Conservation (phyloP, 352 stramenopile genomes). For the Phytopythium vexans region DNA sequence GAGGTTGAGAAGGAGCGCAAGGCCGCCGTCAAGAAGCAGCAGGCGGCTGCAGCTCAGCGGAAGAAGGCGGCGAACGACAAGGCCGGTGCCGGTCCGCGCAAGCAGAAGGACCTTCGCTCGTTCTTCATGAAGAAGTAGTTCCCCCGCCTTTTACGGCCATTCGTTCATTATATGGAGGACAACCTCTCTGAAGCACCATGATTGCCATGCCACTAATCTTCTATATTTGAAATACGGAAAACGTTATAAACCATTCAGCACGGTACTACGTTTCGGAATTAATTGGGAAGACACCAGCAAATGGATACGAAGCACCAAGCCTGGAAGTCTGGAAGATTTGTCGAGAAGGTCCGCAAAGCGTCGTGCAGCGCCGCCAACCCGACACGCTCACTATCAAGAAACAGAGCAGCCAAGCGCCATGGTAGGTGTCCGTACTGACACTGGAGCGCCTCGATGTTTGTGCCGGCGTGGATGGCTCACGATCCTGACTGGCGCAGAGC, state of each 20-base stretch:
- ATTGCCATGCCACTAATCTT: too few relatives aligned
- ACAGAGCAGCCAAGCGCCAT: too few relatives aligned
- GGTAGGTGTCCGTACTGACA: not conserved
- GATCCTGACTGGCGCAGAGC: not conserved
- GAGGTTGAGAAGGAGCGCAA: conserved; percentile 51
- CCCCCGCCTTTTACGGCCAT: too few relatives aligned
- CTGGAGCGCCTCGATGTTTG: not conserved
- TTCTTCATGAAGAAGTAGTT: conserved; percentile 39
- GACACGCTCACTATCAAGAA: too few relatives aligned
- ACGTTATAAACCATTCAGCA: too few relatives aligned
- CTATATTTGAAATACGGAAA: too few relatives aligned
- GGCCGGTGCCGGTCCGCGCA: conserved; percentile 34
- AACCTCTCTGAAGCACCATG: too few relatives aligned
- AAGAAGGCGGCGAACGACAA: conserved; percentile 52
- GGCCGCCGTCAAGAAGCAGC: conserved; percentile 47
- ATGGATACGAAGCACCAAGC: not conserved
- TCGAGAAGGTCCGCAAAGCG: conserved; percentile 2
- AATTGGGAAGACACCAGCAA: not conserved
- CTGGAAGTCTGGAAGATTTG: conserved; percentile 2
- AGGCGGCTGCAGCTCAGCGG: conserved; percentile 25
- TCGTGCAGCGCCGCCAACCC: not conserved
- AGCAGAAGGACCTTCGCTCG: conserved; percentile 69
- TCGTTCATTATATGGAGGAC: too few relatives aligned
- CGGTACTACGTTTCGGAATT: not conserved
- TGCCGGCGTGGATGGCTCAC: too few relatives aligned